Conservation (phyloP, 306 rosid genomes). For the Cicer cuneatum region DNA sequence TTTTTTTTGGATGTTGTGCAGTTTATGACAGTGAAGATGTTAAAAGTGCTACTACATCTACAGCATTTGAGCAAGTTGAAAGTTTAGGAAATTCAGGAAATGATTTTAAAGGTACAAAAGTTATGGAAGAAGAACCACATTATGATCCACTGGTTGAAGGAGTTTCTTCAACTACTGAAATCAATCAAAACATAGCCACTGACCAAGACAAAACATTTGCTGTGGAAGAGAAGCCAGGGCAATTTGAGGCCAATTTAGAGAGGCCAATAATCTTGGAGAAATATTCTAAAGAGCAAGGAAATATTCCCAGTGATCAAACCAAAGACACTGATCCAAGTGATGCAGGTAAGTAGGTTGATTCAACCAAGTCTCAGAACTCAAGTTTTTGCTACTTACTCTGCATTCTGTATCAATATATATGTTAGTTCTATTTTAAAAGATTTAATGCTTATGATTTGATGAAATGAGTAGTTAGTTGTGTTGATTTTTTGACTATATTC, state of each 20-base stretch:
- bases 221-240: conserved; percentile 17
- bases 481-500: too few relatives aligned
- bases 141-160: conserved; percentile 34
- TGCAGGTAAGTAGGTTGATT: conserved; percentile 44
- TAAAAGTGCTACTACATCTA: conserved; percentile 30
- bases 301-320: conserved; percentile 45
- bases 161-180: conserved; percentile 39
- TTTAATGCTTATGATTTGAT: too few relatives aligned
- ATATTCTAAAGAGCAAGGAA: conserved; percentile 44
- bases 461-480: too few relatives aligned
- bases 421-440: too few relatives aligned
- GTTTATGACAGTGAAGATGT: conserved; percentile 51
- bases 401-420: too few relatives aligned
- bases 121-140: conserved; percentile 28
- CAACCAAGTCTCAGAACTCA: background rate
- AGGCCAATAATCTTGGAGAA: conserved; percentile 49
- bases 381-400: background rate
- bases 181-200: background rate
- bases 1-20: conserved; percentile 37
- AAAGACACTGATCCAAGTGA: conserved; percentile 54
- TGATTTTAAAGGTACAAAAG: conserved; percentile 30
- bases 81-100: conserved; percentile 30
- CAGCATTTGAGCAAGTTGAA: conserved; percentile 25
- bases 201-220: conserved; percentile 41
- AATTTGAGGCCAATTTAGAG: conserved; percentile 48